A percentile compares a stretch with the other conserved stretches of the same genome.
Conservation (phyloP, 2,329 filamentous ascomycete genomes). For the Sporothrix pseudoabietina region DNA sequence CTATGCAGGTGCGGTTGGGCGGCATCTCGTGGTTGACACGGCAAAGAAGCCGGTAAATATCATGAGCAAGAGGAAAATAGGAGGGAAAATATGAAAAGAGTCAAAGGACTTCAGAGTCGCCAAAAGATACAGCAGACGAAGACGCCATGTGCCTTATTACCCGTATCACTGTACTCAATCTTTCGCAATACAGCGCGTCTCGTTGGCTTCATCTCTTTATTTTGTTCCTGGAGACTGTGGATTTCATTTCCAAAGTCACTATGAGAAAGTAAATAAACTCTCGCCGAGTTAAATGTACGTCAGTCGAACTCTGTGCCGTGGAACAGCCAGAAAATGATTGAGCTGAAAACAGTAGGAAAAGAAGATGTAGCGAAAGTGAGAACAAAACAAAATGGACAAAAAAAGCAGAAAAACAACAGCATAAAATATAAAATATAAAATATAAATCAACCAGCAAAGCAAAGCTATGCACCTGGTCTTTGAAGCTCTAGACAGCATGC, state of each 20-base stretch:
- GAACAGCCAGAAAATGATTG: not conserved
- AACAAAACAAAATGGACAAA: not conserved
- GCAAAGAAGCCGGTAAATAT: not conserved
- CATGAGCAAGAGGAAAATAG: not conserved
- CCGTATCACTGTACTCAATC: not conserved
- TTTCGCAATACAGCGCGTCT: not conserved
- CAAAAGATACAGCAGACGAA: not conserved
- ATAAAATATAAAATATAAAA: not conserved
- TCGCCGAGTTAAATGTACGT: not conserved
- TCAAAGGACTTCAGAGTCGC: not conserved
- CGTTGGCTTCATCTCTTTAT: not conserved
- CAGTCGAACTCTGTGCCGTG: not conserved
- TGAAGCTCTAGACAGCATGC: too few species aligned
- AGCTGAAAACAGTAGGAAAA: too few species aligned
- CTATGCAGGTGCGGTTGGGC: not conserved
- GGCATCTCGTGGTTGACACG: conserved; percentile 6
- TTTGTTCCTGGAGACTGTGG: not conserved
- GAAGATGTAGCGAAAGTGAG: too few species aligned
- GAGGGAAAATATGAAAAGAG: not conserved
- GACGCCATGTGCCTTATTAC: not conserved
- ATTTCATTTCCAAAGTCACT: not conserved
- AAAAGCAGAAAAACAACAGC: not conserved
- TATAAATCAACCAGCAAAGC: too few species aligned
- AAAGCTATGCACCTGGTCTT: too few species aligned
- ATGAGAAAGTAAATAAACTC: not conserved